Evolutionary conservation across 441 rosid species (phyloP).

Genomic region (Daphne laureola): DNA sequence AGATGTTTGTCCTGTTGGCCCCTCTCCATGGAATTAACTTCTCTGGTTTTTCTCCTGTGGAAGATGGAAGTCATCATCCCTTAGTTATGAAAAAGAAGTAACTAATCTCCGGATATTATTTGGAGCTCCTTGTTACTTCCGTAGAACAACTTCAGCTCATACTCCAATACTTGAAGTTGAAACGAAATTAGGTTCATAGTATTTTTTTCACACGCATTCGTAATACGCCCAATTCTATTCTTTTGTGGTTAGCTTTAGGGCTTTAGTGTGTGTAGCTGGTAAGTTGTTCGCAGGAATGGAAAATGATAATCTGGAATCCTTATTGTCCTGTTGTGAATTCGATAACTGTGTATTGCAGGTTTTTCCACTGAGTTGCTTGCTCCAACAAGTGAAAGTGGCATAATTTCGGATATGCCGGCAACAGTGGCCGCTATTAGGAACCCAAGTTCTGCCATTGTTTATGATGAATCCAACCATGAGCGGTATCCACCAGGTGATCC

Average conservation of each 20-base stretch:
- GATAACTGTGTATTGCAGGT: constrained; percentile 21
- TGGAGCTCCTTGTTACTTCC: no score
- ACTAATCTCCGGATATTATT: no score
- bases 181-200: no score
- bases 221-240: no score
- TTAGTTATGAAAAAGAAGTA: no score
- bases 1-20: no score
- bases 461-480: constrained; percentile 41
- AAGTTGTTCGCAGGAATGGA: not conserved
- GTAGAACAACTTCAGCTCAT: not conserved
- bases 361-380: constrained; percentile 35
- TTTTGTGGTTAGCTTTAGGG: no score
- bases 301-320: not conserved
- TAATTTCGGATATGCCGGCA: constrained; percentile 23
- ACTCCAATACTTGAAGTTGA: no score
- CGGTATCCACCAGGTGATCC: constrained; percentile 48
- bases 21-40: no score
- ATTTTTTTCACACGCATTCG: no score
- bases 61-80: no score
- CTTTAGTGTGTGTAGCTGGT: not conserved
- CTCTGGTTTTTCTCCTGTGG: no score
- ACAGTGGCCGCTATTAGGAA: constrained; percentile 38
- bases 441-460: constrained; percentile 36
- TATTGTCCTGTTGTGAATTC: not conserved
- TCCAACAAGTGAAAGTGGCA: constrained; percentile 20